Evolutionary conservation across 768 basidiomycete species (phyloP), one percentile per base, ranked within the genome.

Genomic region (Phallus indusiatus): DNA sequence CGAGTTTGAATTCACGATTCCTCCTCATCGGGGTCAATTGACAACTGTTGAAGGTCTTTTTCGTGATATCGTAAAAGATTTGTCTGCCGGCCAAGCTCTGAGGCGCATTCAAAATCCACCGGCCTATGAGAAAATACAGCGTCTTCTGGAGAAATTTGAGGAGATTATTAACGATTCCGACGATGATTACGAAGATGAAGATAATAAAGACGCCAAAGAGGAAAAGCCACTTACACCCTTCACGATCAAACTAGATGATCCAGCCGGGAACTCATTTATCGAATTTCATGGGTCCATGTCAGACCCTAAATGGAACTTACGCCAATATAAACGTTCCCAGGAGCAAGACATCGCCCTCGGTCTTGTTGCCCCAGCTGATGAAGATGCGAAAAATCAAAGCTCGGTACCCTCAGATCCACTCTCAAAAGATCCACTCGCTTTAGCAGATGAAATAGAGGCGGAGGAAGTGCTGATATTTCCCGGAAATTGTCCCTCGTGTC

Each of bases 11-110:
- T 79, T 99, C 61, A 95, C 92, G 1, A 88, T 99, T 33, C 96
- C 96, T 0, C 76, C 89, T 0, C 75, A 75, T 7, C 83, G 90
- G 16, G 95, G 95, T 10, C 93, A 96, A 67, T 81, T 99, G 12
- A 97, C 95, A n/a, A 99, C 93, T 1, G 81, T 97, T 52, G 96
- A 99, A 70, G 95, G 96, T 37, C 81, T 97, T 63, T 72, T 99
- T 34, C 80, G 86, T 24, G 86, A 95, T 64, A 83, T 93, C 47
- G 74, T 89, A 33, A 72, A 84, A 0, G 95, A 98, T 73, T 80
- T 98, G 46, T 77, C 76, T 61, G 73, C 78, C 60, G 88, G 92
- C 61, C 95, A 98, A 67, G 88, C 92, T 0, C 72, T 97, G 10
- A 82, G 96, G 46, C 77, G 82, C 35, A 81, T 90, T 59, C 85